phyloP scores from a whole-genome alignment of 2,329 filamentous ascomycete genomes.

The Botrytis cinerea region DNA sequence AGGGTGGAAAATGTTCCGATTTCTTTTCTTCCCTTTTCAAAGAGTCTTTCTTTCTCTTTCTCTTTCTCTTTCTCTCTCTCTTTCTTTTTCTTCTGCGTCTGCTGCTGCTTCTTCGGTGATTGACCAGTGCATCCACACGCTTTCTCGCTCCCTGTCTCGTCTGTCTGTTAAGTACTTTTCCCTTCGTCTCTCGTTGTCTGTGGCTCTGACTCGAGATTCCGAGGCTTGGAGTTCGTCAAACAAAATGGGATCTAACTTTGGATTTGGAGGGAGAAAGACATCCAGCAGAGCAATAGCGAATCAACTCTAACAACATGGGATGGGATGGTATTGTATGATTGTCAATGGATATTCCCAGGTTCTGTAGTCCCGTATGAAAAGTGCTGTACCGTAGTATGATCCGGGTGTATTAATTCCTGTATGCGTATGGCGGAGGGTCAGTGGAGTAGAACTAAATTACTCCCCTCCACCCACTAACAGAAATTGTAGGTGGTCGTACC shows the following conservation, averaged over 20 bases:
- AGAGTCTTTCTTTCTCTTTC: slow-evolving; percentile 9
- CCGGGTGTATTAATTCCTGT: slow-evolving; percentile 4
- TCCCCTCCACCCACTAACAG: slow-evolving; percentile 11
- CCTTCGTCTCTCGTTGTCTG: neutral
- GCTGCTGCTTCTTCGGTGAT: neutral
- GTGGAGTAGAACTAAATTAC: slow-evolving; percentile 20
- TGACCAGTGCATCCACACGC: neutral
- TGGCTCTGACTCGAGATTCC: neutral
- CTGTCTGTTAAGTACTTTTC: neutral
- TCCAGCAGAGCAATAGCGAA: neutral
- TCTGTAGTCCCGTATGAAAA: neutral
- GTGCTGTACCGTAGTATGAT: neutral
- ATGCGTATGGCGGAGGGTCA: slow-evolving; percentile 13
- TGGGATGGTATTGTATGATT: neutral
- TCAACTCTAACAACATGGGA: neutral
- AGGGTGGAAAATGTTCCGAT: neutral
- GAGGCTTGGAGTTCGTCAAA: neutral
- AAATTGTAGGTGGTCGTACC: slow-evolving; percentile 9
- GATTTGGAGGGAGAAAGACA: neutral
- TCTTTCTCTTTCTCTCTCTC: neutral
- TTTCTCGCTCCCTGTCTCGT: neutral
- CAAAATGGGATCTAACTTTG: neutral
- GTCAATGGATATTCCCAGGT: slow-evolving; percentile 8
- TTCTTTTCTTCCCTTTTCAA: slow-evolving; percentile 19
- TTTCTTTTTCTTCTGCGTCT: neutral